phyloP scores from a whole-genome alignment of 495 filamentous ascomycete species.

The Parmelia sp. region DNA sequence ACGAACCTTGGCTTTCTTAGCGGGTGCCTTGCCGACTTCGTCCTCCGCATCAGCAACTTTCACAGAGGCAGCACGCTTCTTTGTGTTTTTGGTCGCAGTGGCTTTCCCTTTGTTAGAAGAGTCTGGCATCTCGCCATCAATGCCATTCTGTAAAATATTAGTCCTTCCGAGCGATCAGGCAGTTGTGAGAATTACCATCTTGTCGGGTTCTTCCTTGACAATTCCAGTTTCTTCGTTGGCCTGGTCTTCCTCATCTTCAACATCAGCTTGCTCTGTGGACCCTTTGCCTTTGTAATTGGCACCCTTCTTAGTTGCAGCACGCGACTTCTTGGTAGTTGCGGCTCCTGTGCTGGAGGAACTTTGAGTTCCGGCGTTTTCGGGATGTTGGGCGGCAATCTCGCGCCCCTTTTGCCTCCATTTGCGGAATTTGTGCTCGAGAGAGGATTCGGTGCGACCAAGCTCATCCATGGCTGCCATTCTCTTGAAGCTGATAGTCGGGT shows the following conservation, averaged over 20 bases:
- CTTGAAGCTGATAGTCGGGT: slow-evolving; percentile 8
- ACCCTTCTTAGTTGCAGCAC: neutral
- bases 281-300: slow-evolving; percentile 2
- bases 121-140: neutral
- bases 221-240: neutral
- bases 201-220: neutral
- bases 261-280: neutral
- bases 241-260: slow-evolving; percentile 9
- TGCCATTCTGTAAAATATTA: neutral
- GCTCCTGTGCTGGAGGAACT: neutral
- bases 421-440: slow-evolving; percentile 16
- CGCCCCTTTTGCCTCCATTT: slow-evolving; percentile 6
- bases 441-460: neutral
- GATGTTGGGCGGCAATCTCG: neutral
- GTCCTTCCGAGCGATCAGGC: neutral
- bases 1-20: slow-evolving; percentile 5
- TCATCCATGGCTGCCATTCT: slow-evolving; percentile 17
- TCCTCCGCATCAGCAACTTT: neutral
- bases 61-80: neutral
- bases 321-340: neutral
- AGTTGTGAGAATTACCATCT: neutral
- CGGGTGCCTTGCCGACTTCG: neutral
- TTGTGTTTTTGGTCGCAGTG: neutral
- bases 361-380: neutral
- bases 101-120: neutral